Conservation (phyloP, 2,329 filamentous ascomycete species). For the Massarina eburnea region DNA sequence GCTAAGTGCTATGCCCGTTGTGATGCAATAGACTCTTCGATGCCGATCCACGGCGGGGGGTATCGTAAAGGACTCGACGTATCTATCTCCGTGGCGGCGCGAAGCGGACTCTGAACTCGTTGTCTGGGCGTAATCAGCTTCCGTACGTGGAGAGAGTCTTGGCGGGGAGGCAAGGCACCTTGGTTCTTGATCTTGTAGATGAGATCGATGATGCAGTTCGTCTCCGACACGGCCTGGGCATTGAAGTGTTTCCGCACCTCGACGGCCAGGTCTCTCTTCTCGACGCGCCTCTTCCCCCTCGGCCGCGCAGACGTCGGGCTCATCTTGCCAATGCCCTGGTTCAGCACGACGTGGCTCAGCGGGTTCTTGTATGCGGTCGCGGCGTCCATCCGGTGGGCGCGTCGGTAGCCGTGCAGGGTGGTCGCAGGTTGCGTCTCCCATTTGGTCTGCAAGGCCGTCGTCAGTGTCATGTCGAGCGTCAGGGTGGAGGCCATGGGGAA, state of each 20-base stretch:
- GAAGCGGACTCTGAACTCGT: slow-evolving; percentile 51
- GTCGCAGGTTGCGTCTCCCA: slow-evolving; percentile 70
- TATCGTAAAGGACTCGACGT: slow-evolving; percentile 38
- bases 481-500: slow-evolving; percentile 16
- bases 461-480: background rate
- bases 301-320: slow-evolving; percentile 75
- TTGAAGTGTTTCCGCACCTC: slow-evolving; percentile 83
- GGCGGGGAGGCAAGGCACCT: slow-evolving; percentile 41
- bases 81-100: slow-evolving; percentile 40
- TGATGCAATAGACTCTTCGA: slow-evolving; percentile 22
- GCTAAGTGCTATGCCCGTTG: slow-evolving; percentile 29
- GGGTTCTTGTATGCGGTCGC: slow-evolving; percentile 67
- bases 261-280: slow-evolving; percentile 71
- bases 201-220: slow-evolving; percentile 75
- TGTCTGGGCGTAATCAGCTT: slow-evolving; percentile 39
- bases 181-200: slow-evolving; percentile 69
- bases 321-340: slow-evolving; percentile 64
- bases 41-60: slow-evolving; percentile 27
- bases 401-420: slow-evolving; percentile 73
- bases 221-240: slow-evolving; percentile 74
- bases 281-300: slow-evolving; percentile 65
- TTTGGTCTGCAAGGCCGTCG: slow-evolving; percentile 49
- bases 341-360: slow-evolving; percentile 54
- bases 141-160: too few relatives aligned
- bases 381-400: slow-evolving; percentile 70